Evolutionary conservation across 768 basidiomycete genomes (phyloP), one percentile per base, ranked within the genome.

Genomic region (Mrakia hoshinonis): DNA sequence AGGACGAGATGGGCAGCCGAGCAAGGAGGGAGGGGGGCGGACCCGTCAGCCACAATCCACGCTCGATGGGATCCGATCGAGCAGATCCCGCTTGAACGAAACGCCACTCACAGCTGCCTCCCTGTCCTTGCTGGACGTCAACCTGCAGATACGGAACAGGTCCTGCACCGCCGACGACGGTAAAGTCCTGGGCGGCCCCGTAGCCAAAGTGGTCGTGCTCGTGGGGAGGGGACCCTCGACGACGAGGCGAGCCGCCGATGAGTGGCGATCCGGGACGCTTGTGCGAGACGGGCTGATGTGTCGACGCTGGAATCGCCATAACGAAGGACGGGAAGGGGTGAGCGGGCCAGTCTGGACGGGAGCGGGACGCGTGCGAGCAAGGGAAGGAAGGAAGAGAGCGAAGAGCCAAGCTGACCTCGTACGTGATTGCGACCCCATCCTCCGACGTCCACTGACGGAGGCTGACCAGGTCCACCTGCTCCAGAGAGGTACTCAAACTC

Each of bases 401-500:
- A 47, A 49, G 34, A 38, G 39, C n/a, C 5, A 65, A 15, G 29
- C 49, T 51, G 48, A 36, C n/a, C 48, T 49, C 29, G 26, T n/a
- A 2, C 48, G 1, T 67, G 51, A 4, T n/a, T n/a, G n/a, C 47
- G 29, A 24, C 36, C 43, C 65, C 47, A 38, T 31, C 48, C 34
- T 10, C n/a, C 51, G 7, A 18, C 36, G 29, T 24, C 48, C 36
- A 52, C 39, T 26, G n/a, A 24, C 36, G 4, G 24, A 26, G 12
- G 4, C 34, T 1, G 10, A 31, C 38, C 29, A 9, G 9, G 2
- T 38, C 61, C 39, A 26, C 39, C 31, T 29, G 46, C 24, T 39
- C 39, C 20, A n/a, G 60, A 55, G 15, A 38, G 29, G 12, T 48
- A 71, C 49, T 64, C 31, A 26, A 71, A 63, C 24, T 65, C 65